A percentile compares a stretch with the other conserved stretches of the same genome.
These are phyloP conservation scores for Vitis rupestris DNA, from an alignment of 164 flowering plant species.

Conservation along the genomic window DNA sequence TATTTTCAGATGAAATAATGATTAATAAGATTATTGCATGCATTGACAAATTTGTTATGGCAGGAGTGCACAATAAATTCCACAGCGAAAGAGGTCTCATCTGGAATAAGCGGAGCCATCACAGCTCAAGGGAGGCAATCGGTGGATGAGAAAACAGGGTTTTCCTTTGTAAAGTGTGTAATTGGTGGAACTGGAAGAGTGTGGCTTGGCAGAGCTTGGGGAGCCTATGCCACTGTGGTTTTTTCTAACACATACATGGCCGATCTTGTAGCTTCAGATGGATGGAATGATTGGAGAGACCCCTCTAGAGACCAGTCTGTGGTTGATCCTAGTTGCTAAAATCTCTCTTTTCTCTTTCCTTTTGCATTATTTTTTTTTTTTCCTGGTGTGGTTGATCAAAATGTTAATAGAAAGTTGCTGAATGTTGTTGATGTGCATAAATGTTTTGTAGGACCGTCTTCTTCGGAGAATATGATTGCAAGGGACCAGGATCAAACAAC, in stretches of 20 bases:
- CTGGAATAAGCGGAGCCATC: conserved; percentile 55
- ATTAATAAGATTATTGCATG: too few relatives aligned
- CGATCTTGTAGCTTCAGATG: conserved; percentile 41
- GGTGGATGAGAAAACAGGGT: conserved; percentile 52
- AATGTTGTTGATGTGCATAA: neutral
- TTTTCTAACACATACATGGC: conserved; percentile 73
- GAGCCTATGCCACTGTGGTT: conserved; percentile 58
- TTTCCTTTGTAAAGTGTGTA: conserved; percentile 70
- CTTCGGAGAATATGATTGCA: conserved; percentile 74
- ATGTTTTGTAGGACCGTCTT: conserved; percentile 44
- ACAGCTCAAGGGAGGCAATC: conserved; percentile 70
- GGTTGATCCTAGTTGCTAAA: neutral
- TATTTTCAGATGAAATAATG: too few relatives aligned
- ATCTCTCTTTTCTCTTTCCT: too few relatives aligned
- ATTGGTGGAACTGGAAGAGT: conserved; percentile 62
- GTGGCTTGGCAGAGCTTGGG: conserved; percentile 87
- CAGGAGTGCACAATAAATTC: conserved; percentile 34
- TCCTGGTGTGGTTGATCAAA: neutral
- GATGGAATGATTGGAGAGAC: conserved; percentile 44
- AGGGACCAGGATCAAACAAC: conserved; percentile 64
- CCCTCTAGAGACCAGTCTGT: conserved; percentile 37
- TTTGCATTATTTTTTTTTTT: neutral
- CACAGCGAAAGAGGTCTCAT: conserved; percentile 27
- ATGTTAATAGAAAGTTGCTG: too few relatives aligned
- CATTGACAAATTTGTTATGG: neutral